phyloP scores from a whole-genome alignment of 495 filamentous ascomycete genomes.

The Penicillium pulvis region DNA sequence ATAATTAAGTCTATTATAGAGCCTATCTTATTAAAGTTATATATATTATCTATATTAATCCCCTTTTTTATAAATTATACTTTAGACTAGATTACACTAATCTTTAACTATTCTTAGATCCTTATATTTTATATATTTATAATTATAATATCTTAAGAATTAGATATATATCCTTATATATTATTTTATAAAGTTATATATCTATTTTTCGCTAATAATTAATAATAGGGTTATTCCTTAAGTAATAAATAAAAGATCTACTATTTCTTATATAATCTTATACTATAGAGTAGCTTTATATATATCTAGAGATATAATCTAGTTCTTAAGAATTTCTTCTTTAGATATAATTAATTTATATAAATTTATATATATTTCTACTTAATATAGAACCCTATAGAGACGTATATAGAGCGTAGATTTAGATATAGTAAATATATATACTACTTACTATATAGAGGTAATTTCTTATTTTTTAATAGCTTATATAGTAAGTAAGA shows the following conservation, averaged over 20 bases:
- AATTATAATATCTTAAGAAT: slow-evolving; percentile 20
- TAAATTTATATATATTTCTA: slow-evolving; percentile 12
- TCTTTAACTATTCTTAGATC: too few relatives aligned
- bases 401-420: too few relatives aligned
- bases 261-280: slow-evolving; percentile 17
- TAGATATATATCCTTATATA: slow-evolving; percentile 28
- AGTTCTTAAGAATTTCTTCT: slow-evolving; percentile 32
- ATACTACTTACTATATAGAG: too few relatives aligned
- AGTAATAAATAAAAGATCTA: too few relatives aligned
- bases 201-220: slow-evolving; percentile 5
- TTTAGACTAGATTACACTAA: too few relatives aligned
- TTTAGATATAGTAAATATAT: too few relatives aligned
- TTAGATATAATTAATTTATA: slow-evolving; percentile 32
- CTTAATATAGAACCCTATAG: slow-evolving; percentile 10
- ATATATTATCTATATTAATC: slow-evolving; percentile 2
- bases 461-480: too few relatives aligned
- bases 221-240: too few relatives aligned
- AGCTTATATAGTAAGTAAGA: not conserved
- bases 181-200: slow-evolving; percentile 33
- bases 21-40: not conserved
- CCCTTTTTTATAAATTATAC: not conserved
- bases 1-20: too few relatives aligned
- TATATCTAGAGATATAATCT: slow-evolving; percentile 33
- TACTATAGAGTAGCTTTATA: not conserved
- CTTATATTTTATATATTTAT: too few relatives aligned